Percentiles rank a stretch among this genome's conserved stretches.
Evolutionary conservation across 2,329 filamentous ascomycete genomes (phyloP).

Genomic region (Fusarium euwallaceae): DNA sequence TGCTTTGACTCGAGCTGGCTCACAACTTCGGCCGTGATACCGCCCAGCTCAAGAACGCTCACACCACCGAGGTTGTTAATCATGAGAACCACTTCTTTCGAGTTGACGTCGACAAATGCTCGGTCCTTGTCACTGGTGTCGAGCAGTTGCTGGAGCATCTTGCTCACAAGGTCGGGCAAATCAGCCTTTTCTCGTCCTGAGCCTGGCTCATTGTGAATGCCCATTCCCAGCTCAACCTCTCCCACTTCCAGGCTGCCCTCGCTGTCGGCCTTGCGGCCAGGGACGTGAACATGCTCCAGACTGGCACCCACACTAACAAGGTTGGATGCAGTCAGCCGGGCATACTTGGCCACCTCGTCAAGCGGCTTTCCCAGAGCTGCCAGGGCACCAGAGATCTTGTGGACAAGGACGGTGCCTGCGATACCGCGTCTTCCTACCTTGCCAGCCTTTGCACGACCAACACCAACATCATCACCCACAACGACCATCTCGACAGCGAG

Average conservation of each 20-base stretch:
- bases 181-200: slow-evolving; percentile 65
- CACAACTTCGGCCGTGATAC: slow-evolving; percentile 77
- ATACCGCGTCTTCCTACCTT: slow-evolving; percentile 94
- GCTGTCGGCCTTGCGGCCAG: slow-evolving; percentile 75
- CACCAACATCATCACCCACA: slow-evolving; percentile 91
- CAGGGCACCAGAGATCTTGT: slow-evolving; percentile 89
- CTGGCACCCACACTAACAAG: slow-evolving; percentile 88
- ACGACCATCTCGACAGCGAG: slow-evolving; percentile 88
- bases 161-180: slow-evolving; percentile 68
- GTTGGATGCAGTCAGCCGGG: slow-evolving; percentile 79
- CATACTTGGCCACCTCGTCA: slow-evolving; percentile 79
- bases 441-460: slow-evolving; percentile 84
- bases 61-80: slow-evolving; percentile 84
- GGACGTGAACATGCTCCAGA: slow-evolving; percentile 92
- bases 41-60: slow-evolving; percentile 78
- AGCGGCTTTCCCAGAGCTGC: slow-evolving; percentile 78
- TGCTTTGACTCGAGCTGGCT: slow-evolving; percentile 70
- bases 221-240: slow-evolving; percentile 79
- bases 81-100: slow-evolving; percentile 75
- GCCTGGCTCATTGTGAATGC: slow-evolving; percentile 80
- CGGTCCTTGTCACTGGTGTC: slow-evolving; percentile 76
- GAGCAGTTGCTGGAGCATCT: slow-evolving; percentile 78
- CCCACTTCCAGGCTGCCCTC: slow-evolving; percentile 68
- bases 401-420: slow-evolving; percentile 90
- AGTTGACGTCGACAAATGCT: slow-evolving; percentile 75